phyloP scores from a whole-genome alignment of 1,284 basidiomycete species.

The Sanghuangporus baumii region DNA sequence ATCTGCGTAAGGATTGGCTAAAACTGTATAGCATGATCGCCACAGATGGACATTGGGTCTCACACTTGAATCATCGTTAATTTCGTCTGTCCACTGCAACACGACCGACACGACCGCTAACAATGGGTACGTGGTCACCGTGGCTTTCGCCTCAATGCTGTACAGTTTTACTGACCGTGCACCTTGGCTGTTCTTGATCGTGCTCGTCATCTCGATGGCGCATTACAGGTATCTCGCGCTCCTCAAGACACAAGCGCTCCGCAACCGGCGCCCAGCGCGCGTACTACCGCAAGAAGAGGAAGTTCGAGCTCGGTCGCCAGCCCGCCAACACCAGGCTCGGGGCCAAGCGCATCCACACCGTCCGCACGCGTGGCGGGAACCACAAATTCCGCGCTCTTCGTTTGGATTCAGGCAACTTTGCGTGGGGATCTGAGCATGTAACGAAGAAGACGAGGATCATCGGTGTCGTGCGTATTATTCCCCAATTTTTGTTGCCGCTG shows the following conservation, averaged over 20 bases:
- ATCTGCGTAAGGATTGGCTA: background rate
- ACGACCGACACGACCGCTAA: slow-evolving; percentile 8
- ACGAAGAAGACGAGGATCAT: slow-evolving; percentile 94
- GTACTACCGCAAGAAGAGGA: slow-evolving; percentile 98
- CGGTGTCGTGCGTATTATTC: slow-evolving; percentile 66
- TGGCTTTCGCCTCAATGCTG: background rate
- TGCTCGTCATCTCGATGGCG: background rate
- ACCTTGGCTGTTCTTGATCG: background rate
- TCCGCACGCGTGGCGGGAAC: slow-evolving; percentile 92
- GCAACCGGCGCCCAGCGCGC: slow-evolving; percentile 90
- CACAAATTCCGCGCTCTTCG: slow-evolving; percentile 90
- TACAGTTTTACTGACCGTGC: background rate
- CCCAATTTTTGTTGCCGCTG: background rate
- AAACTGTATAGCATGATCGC: background rate
- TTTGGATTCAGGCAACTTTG: slow-evolving; percentile 93
- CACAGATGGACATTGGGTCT: background rate
- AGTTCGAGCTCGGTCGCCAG: slow-evolving; percentile 97
- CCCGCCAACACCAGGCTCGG: slow-evolving; percentile 94
- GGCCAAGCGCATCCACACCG: slow-evolving; percentile 86
- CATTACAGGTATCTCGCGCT: slow-evolving; percentile 83
- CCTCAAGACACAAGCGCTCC: slow-evolving; percentile 93
- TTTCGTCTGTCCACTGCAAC: background rate
- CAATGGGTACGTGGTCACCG: slow-evolving; percentile 12
- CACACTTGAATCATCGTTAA: background rate
- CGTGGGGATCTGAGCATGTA: slow-evolving; percentile 90